Base-by-base conservation (phyloP, 2,329 filamentous ascomycete species). In the Cercospora sp. region DNA sequence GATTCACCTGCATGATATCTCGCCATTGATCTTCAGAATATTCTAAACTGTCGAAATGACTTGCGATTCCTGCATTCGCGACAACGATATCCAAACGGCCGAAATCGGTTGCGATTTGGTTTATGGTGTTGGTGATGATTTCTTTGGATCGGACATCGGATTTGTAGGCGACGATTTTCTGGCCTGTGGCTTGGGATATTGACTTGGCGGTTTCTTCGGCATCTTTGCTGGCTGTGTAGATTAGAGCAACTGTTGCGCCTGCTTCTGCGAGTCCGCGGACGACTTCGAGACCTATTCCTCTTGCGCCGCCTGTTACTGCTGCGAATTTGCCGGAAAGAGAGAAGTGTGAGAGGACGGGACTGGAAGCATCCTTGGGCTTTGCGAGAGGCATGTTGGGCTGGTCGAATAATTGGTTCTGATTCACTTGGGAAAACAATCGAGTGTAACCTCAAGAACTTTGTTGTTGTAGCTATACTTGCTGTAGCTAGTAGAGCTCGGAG, bases 21-120 rank as follows among this genome's bases (percentile, higher is more conserved):
- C 63, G 65, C 69, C 71, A 73, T 40, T 73, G 64, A n/a, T 73
- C 71, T 16, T 57, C 59, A 7, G 60, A 57, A 31, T 73, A 73
- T 9, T 69, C 68, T 61, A 72, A 18, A 53, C 66, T 69, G 28
- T 69, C 71, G 28, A 68, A 63, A 58, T 74, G 73, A 16, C 96
- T 92, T 7, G 92, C 94, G 81, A 97, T 96, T 42, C 94, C 93
- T 58, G 94, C 94, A 30, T 92, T 95, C 36, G 93, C 97, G 74
- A 97, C 93, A 42, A 97, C 86, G 79, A 91, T 90, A 80, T 97
- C 93, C 72, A 97, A 91, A 79, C 90, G 90, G 79, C 89, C 89
- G 77, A 97, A 93, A 68, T 86, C 81, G 23, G 64, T 63, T 48
- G 93, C 78, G 70, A 93, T 76, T 87, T 85, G 83, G 93, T 95